These are phyloP conservation scores for Alternaria burnsii DNA, from an alignment of 2,329 filamentous ascomycete species.

Conservation along the genomic window DNA sequence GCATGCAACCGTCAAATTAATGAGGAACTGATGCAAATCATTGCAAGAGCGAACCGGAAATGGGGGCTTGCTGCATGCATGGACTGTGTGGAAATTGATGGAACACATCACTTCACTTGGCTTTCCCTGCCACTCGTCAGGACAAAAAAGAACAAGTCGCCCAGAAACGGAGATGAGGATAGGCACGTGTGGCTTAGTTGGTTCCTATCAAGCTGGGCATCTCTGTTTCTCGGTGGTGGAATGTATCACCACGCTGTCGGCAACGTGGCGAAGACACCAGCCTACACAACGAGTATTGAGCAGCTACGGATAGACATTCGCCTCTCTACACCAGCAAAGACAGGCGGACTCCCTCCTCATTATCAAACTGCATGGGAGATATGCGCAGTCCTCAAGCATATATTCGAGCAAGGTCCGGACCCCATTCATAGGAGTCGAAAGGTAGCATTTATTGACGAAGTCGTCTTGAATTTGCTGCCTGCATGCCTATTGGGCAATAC, in stretches of 20 bases:
- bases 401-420: conserved; percentile 39
- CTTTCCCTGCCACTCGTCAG: conserved; percentile 40
- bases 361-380: conserved; percentile 46
- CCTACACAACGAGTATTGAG: conserved; percentile 30
- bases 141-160: conserved; percentile 14
- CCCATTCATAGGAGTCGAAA: conserved; percentile 22
- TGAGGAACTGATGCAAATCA: conserved; percentile 38
- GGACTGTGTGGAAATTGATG: conserved; percentile 43
- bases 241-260: conserved; percentile 6
- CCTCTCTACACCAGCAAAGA: conserved; percentile 31
- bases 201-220: conserved; percentile 28
- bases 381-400: conserved; percentile 43
- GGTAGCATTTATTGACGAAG: conserved; percentile 37
- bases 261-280: neutral
- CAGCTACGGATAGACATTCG: conserved; percentile 44
- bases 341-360: conserved; percentile 19
- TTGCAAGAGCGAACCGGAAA: conserved; percentile 28
- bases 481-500: conserved; percentile 8
- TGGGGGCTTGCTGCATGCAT: conserved; percentile 30
- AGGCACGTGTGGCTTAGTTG: conserved; percentile 5
- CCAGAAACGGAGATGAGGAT: neutral
- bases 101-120: conserved; percentile 46
- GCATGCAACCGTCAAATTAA: conserved; percentile 40
- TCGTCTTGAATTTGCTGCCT: conserved; percentile 44
- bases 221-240: conserved; percentile 17